Conservation (phyloP, 2,329 filamentous ascomycete species). For the Raffaelea arxii region DNA sequence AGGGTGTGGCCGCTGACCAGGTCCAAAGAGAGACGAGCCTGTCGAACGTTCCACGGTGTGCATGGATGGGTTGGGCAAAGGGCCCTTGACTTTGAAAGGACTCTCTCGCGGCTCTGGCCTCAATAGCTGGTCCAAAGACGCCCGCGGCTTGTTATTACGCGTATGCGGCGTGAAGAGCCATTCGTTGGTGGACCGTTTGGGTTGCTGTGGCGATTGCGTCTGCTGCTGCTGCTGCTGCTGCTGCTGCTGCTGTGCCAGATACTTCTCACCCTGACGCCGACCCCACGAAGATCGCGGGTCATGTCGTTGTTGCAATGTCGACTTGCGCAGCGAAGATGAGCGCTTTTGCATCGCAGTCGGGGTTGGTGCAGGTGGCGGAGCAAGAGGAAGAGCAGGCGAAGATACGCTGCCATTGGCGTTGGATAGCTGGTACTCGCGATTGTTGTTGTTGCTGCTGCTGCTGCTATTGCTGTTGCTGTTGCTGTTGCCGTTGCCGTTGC, state of each 20-base stretch:
- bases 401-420: slow-evolving; percentile 14
- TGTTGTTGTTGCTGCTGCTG: no score
- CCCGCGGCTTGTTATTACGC: slow-evolving; percentile 58
- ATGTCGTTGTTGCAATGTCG: slow-evolving; percentile 77
- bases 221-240: slow-evolving; percentile 28
- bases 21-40: background rate
- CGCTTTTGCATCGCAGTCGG: slow-evolving; percentile 53
- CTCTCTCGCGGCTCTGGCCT: slow-evolving; percentile 54
- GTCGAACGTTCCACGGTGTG: slow-evolving; percentile 35
- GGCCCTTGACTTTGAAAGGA: slow-evolving; percentile 48
- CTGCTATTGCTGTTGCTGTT: no score
- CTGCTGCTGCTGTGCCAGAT: slow-evolving; percentile 37
- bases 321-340: slow-evolving; percentile 71
- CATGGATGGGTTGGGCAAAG: slow-evolving; percentile 42
- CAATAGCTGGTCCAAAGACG: slow-evolving; percentile 71
- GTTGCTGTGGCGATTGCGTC: slow-evolving; percentile 1
- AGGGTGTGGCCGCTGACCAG: slow-evolving; percentile 58
- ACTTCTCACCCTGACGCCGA: slow-evolving; percentile 46
- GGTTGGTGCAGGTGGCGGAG: slow-evolving; percentile 33
- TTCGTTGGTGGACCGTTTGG: slow-evolving; percentile 8
- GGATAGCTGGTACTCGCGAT: slow-evolving; percentile 45
- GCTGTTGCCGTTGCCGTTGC: no score
- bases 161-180: slow-evolving; percentile 36
- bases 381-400: slow-evolving; percentile 22
- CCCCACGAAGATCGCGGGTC: slow-evolving; percentile 58